A percentile compares a stretch with the other conserved stretches of the same genome.
Evolutionary conservation across 208 protist species (phyloP).

Genomic region (Trypanosomatidae sp.): DNA sequence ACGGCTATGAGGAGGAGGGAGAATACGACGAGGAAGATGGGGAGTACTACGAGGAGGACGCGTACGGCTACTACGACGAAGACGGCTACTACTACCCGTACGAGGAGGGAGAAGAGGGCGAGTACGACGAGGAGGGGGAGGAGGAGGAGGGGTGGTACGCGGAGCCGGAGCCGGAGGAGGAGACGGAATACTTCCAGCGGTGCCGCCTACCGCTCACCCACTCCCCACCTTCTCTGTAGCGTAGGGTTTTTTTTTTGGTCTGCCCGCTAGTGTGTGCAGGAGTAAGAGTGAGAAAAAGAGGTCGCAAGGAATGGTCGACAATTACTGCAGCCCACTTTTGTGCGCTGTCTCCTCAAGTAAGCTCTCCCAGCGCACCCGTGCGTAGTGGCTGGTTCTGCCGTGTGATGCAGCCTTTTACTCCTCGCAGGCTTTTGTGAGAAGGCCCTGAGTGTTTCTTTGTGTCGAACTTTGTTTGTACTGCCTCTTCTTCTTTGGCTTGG

Average conservation of each 20-base stretch:
- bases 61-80: slow-evolving; percentile 38
- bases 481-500: no score
- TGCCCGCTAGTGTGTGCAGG: not conserved
- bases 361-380: no score
- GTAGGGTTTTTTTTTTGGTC: not conserved
- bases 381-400: no score
- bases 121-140: slow-evolving; percentile 15
- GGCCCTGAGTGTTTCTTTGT: no score
- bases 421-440: no score
- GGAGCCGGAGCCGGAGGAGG: slow-evolving; percentile 22
- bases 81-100: slow-evolving; percentile 36
- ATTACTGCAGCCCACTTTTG: no score
- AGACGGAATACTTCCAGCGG: slow-evolving; percentile 22
- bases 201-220: slow-evolving; percentile 40
- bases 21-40: slow-evolving; percentile 9
- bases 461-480: no score
- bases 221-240: slow-evolving; percentile 48
- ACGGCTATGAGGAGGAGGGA: slow-evolving; percentile 2
- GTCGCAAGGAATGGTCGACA: no score
- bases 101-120: slow-evolving; percentile 22
- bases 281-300: no score
- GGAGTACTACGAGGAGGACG: slow-evolving; percentile 38
- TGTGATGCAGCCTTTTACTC: no score
- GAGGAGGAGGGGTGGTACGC: slow-evolving; percentile 12
- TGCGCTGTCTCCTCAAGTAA: no score